These are phyloP conservation scores for Eucalyptus sp. DNA, from an alignment of 345 rosid species.

Conservation along the genomic window DNA sequence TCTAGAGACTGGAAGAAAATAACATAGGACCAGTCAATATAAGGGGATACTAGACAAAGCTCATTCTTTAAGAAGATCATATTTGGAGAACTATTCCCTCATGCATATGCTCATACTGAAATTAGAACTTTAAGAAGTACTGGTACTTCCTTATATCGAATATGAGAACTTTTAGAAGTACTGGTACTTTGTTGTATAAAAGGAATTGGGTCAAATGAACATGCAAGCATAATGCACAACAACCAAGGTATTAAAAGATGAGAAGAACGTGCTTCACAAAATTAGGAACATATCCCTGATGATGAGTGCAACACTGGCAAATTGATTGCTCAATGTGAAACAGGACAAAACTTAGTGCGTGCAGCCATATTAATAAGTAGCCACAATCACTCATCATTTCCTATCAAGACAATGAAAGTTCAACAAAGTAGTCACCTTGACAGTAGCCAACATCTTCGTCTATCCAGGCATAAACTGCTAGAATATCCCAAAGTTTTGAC, in stretches of 20 bases:
- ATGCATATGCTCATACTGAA: not conserved
- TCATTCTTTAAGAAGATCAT: not conserved
- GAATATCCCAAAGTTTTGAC: constrained; percentile 94
- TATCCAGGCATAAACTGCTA: constrained; percentile 91
- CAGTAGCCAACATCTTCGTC: constrained; percentile 93
- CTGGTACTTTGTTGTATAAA: not conserved
- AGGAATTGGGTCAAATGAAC: not conserved
- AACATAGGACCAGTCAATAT: not conserved
- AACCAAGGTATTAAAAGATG: not conserved
- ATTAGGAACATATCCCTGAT: not conserved
- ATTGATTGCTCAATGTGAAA: not conserved
- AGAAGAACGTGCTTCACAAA: not conserved
- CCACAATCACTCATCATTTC: not conserved
- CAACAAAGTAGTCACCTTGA: constrained; percentile 49
- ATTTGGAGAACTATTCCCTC: not conserved
- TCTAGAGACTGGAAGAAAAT: not conserved
- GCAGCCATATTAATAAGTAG: not conserved
- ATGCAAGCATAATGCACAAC: not conserved
- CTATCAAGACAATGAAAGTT: not conserved
- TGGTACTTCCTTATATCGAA: not conserved
- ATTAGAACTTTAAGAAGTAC: not conserved
- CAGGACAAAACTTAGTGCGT: not conserved
- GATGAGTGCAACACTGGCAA: not conserved
- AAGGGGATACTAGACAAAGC: not conserved
- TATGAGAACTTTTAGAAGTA: not conserved